phyloP scores from a whole-genome alignment of 2,329 filamentous ascomycete species.

The Ophiocordyceps unilateralis region DNA sequence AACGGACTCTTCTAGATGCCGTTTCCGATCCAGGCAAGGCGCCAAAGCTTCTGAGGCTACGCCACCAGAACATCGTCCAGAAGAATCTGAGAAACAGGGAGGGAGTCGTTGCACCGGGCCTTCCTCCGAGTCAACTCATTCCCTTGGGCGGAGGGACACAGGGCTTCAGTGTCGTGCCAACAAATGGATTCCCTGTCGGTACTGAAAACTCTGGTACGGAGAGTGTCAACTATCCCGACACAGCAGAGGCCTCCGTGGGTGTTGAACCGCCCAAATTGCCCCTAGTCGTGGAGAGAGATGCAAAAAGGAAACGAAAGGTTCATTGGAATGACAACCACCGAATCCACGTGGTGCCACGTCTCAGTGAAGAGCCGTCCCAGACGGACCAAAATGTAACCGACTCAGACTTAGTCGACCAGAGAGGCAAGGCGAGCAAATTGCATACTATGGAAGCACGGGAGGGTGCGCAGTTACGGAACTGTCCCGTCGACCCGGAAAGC shows the following conservation, averaged over 20 bases:
- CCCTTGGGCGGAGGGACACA: conserved; percentile 11
- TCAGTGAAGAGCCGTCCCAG: background rate
- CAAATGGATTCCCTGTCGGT: background rate
- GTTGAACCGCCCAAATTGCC: background rate
- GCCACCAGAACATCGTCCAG: conserved; percentile 21
- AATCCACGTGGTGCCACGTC: background rate
- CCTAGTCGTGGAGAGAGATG: background rate
- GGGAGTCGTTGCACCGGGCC: conserved; percentile 20
- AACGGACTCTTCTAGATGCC: conserved; percentile 17
- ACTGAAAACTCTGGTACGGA: background rate
- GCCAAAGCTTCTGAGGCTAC: conserved; percentile 21
- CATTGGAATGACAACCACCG: background rate
- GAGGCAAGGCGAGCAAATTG: background rate
- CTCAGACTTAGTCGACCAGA: background rate
- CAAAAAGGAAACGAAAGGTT: background rate
- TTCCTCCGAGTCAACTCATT: conserved; percentile 11
- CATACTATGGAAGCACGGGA: background rate
- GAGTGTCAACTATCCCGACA: background rate
- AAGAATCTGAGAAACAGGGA: conserved; percentile 24
- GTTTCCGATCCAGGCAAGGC: conserved; percentile 23
- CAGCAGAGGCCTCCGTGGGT: background rate
- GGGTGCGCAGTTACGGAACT: background rate
- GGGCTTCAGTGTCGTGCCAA: background rate
- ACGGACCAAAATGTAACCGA: background rate
- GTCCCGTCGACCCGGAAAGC: no score